Evolutionary conservation across 805 yeast species (phyloP), one percentile per base, ranked within the genome.

Genomic region (Saturnispora bothae): DNA sequence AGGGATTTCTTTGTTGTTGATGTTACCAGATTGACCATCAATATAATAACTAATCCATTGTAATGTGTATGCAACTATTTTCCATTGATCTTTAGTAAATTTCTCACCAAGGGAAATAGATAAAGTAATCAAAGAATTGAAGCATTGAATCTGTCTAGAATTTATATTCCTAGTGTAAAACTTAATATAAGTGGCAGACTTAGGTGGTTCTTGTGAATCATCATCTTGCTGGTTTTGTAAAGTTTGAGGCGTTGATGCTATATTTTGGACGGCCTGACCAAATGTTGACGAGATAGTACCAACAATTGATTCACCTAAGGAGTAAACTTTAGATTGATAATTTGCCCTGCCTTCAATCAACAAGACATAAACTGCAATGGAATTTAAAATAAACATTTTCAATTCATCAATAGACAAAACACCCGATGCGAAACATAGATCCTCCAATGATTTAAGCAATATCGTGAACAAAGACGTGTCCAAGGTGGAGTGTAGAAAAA

Each of bases 101-200:
- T 76, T 70, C 1, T 88, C 71, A 0, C 96, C 96, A n/a, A 89
- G 58, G 0, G 95, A 82, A 3, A 78, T 69, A 0, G 89, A 86
- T 34, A 89, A 62, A 43, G 84, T 82, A 3, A 78, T 62, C 28
- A 89, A 57, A 0, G 95, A 96, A 35, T 95, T 65, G 28, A 85
- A 71, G 47, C 95, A 76, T 8, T 78, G 67, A 1, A 83, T 68
- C 44, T 83, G 85, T 38, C 94, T 68, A 1, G 83, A 66, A 42
- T 77, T 73, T 31, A 83, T 62, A 23, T 54, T 52, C 42, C 81
- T 59, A 1, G 69, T 51, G 33, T 67, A 61, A 18, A 56, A 33
- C n/a, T 43, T 43, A 3, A 42, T 1, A 3, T 41, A 14, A n/a
- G 42, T 15, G 5, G 43, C 36, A 5, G 34, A 39, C 8, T 16